Evolutionary conservation across 164 flowering plant species (phyloP).

Genomic region (Warburgia ugandensis): DNA sequence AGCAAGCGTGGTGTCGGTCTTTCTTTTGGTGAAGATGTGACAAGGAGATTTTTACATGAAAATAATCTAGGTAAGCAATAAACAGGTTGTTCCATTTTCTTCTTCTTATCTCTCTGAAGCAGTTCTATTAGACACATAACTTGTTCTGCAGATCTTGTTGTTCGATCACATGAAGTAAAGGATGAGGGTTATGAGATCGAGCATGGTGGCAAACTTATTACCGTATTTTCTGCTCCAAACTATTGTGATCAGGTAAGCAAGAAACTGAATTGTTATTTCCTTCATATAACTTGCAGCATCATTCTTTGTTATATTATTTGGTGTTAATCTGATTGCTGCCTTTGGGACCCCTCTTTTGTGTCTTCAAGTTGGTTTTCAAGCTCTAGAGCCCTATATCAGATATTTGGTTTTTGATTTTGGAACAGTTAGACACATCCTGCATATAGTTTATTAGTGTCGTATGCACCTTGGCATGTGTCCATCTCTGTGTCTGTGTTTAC

Average conservation of each 20-base stretch:
- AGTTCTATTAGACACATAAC: background rate
- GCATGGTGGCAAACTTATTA: conserved; percentile 92
- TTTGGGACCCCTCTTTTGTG: background rate
- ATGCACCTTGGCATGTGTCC: too few relatives aligned
- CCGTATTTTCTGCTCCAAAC: conserved; percentile 98
- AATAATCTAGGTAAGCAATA: conserved; percentile 62
- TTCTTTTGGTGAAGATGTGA: conserved; percentile 92
- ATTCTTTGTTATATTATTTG: background rate
- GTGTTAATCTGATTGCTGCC: background rate
- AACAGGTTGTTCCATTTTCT: background rate
- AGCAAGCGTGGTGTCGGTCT: conserved; percentile 98
- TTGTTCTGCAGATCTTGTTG: conserved; percentile 58
- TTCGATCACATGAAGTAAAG: conserved; percentile 96
- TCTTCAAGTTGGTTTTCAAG: too few relatives aligned
- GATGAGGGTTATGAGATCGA: conserved; percentile 98
- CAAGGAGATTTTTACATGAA: conserved; percentile 80
- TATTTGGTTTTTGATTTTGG: too few relatives aligned
- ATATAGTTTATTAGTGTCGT: too few relatives aligned
- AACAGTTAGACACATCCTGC: too few relatives aligned
- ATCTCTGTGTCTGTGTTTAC: too few relatives aligned
- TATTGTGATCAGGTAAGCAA: conserved; percentile 94
- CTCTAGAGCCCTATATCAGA: too few relatives aligned
- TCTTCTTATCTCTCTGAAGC: background rate
- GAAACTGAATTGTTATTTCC: background rate
- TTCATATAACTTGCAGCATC: background rate